Conservation (phyloP, 306 rosid species). For the Fragaria nilgerrensis region DNA sequence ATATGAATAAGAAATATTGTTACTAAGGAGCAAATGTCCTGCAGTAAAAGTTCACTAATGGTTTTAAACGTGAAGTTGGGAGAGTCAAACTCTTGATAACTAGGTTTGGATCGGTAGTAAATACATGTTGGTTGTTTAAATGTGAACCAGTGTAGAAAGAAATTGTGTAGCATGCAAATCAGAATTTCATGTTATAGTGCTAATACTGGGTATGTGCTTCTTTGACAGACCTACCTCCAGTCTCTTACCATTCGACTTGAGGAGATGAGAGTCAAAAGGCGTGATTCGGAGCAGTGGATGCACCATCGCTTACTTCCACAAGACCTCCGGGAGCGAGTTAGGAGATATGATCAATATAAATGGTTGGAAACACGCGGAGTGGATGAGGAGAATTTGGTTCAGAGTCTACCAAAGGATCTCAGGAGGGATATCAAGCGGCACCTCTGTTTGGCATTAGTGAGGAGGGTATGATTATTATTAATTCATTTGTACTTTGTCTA, state of each 20-base stretch:
- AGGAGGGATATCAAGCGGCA: conserved; percentile 94
- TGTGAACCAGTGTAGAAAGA: not conserved
- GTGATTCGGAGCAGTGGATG: conserved; percentile 99
- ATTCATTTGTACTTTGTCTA: conserved; percentile 6
- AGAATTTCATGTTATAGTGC: conserved; percentile 13
- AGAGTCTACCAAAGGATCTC: conserved; percentile 96
- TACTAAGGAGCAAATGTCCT: not conserved
- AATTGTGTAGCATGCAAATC: not conserved
- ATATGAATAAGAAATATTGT: no score
- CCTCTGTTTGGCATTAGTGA: conserved; percentile 94
- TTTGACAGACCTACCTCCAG: conserved; percentile 90
- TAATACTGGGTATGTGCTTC: conserved; percentile 29
- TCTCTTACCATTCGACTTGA: conserved; percentile 95
- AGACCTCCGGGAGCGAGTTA: conserved; percentile 87
- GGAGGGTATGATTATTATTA: conserved; percentile 68
- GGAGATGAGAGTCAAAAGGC: conserved; percentile 98
- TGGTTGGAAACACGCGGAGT: conserved; percentile 99
- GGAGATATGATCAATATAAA: conserved; percentile 97
- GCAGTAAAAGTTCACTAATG: not conserved
- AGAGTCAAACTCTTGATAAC: not conserved
- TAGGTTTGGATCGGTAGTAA: not conserved
- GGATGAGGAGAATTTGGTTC: conserved; percentile 85
- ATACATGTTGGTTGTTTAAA: not conserved
- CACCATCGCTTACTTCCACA: conserved; percentile 94
- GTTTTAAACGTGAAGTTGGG: not conserved